These are phyloP conservation scores for Fusarium proliferatum DNA, from an alignment of 2,329 filamentous ascomycete genomes.

Conservation along the genomic window DNA sequence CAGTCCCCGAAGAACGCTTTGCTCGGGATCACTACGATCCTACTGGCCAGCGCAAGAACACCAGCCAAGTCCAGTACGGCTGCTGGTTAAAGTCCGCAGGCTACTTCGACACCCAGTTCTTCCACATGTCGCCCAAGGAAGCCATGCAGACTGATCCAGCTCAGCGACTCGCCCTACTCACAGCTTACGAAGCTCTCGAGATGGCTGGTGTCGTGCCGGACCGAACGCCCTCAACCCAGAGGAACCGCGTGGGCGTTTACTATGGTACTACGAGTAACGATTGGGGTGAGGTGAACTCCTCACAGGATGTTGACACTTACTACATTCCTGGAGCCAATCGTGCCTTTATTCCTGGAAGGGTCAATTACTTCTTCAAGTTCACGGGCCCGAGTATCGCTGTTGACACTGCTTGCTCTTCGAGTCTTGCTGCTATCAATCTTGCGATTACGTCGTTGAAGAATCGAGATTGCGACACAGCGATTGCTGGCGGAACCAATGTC, in stretches of 20 bases:
- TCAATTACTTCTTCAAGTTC: slow-evolving; percentile 84
- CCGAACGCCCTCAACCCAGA: slow-evolving; percentile 72
- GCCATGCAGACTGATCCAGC: slow-evolving; percentile 81
- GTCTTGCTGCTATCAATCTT: slow-evolving; percentile 76
- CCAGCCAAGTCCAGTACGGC: slow-evolving; percentile 75
- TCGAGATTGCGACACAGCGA: slow-evolving; percentile 79
- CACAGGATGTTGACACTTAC: slow-evolving; percentile 74
- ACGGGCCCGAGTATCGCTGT: slow-evolving; percentile 76
- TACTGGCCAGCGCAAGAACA: slow-evolving; percentile 74
- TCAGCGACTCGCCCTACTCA: slow-evolving; percentile 77
- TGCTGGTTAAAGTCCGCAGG: slow-evolving; percentile 78
- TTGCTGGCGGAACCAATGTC: slow-evolving; percentile 79
- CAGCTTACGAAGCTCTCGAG: slow-evolving; percentile 83
- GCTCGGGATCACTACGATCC: slow-evolving; percentile 73
- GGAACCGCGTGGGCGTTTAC: slow-evolving; percentile 73
- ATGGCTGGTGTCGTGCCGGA: slow-evolving; percentile 77
- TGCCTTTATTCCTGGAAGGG: slow-evolving; percentile 66
- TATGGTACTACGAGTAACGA: slow-evolving; percentile 82
- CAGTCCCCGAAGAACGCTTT: slow-evolving; percentile 73
- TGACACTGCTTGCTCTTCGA: slow-evolving; percentile 85
- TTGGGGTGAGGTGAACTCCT: slow-evolving; percentile 79
- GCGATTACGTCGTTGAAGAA: slow-evolving; percentile 75
- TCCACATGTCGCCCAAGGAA: slow-evolving; percentile 85
- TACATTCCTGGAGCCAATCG: slow-evolving; percentile 54
- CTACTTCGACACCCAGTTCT: slow-evolving; percentile 80